Conservation (phyloP, 345 rosid species). For the Populus davidiana region DNA sequence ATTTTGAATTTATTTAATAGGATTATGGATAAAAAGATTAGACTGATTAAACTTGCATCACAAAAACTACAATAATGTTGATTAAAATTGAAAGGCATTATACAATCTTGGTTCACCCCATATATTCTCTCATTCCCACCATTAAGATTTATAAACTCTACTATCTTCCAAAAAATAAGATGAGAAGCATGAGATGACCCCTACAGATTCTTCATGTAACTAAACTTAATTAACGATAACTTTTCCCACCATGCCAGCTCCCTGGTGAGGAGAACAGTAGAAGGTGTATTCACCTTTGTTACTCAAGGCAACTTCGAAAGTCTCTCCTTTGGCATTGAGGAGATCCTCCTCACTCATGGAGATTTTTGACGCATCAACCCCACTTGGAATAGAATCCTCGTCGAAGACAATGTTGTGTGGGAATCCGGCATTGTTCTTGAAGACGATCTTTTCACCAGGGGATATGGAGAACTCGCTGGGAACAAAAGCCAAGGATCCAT, state of each 20-base stretch:
- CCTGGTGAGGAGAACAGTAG: slow-evolving; percentile 90
- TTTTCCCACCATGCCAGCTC: slow-evolving; percentile 91
- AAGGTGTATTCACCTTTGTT: slow-evolving; percentile 70
- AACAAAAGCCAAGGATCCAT: slow-evolving; percentile 64
- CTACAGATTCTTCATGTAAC: not conserved
- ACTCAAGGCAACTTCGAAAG: slow-evolving; percentile 57
- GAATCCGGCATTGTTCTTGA: slow-evolving; percentile 90
- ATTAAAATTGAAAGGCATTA: slow-evolving; percentile 16
- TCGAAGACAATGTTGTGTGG: slow-evolving; percentile 89
- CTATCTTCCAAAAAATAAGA: slow-evolving; percentile 8
- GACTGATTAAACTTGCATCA: not conserved
- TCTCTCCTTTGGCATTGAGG: slow-evolving; percentile 69
- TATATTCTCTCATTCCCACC: slow-evolving; percentile 1
- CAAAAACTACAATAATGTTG: not conserved
- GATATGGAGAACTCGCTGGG: slow-evolving; percentile 53
- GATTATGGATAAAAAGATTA: not conserved
- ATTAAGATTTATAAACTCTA: slow-evolving; percentile 11
- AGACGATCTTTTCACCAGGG: slow-evolving; percentile 78
- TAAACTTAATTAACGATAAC: slow-evolving; percentile 62
- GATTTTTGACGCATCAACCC: slow-evolving; percentile 72
- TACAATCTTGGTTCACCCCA: slow-evolving; percentile 4
- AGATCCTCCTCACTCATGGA: slow-evolving; percentile 71
- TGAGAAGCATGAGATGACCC: slow-evolving; percentile 4
- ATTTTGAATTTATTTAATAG: not conserved
- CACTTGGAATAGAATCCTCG: slow-evolving; percentile 81